Percentiles rank a stretch among this genome's conserved stretches.
These are phyloP conservation scores for Lactarius pseudohatsudake DNA, from an alignment of 768 basidiomycete species.

Conservation along the genomic window DNA sequence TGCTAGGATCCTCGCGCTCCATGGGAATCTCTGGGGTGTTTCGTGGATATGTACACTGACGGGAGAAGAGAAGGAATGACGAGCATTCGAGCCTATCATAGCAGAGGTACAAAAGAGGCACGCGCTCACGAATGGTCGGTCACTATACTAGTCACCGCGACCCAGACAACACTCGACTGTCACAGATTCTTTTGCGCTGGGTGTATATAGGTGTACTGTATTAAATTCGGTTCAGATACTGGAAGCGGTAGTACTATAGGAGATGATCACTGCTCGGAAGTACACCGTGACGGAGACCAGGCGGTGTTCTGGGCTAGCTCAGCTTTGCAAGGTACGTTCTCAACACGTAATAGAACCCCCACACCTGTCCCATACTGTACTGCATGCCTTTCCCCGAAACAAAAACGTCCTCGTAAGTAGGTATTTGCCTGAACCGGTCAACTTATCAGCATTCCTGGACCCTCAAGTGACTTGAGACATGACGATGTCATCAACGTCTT, in stretches of 20 bases:
- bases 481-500: too few species aligned
- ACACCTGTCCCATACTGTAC: not conserved
- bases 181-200: not conserved
- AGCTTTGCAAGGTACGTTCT: not conserved
- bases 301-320: not conserved
- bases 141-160: not conserved
- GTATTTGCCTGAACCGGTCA: too few species aligned
- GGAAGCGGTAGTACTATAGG: not conserved
- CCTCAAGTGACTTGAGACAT: too few species aligned
- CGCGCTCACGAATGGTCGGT: not conserved
- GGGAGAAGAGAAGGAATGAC: not conserved
- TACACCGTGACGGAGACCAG: not conserved
- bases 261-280: too few species aligned
- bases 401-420: too few species aligned
- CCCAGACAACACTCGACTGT: not conserved
- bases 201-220: not conserved
- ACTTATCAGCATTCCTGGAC: too few species aligned
- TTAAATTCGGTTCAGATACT: not conserved
- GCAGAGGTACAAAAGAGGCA: not conserved
- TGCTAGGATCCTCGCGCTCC: not conserved
- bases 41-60: not conserved
- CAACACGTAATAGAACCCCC: not conserved
- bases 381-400: too few species aligned
- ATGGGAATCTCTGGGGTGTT: conserved; percentile 1
- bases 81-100: not conserved